A percentile compares a stretch with the other conserved stretches of the same genome.
Evolutionary conservation across 768 basidiomycete species (phyloP).

Genomic region (Phaffia australis): DNA sequence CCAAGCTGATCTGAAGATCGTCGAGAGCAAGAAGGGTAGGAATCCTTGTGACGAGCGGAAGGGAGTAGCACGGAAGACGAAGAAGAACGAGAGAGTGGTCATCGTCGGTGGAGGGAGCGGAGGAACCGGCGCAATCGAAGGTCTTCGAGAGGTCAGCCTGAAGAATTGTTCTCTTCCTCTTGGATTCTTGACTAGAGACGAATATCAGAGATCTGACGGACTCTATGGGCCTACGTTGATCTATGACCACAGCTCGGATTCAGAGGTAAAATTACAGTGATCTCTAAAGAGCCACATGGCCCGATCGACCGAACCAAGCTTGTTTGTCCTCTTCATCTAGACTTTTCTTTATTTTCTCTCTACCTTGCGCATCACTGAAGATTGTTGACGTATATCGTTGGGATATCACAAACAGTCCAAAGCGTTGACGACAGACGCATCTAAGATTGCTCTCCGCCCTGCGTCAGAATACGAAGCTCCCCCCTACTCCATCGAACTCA

Average conservation of each 20-base stretch:
- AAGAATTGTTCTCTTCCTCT: not conserved
- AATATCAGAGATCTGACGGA: not conserved
- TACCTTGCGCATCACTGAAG: too few species aligned
- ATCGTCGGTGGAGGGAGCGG: conserved; percentile 80
- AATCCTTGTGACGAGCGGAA: conserved; percentile 39
- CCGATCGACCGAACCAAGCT: conserved; percentile 87
- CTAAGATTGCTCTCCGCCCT: conserved; percentile 48
- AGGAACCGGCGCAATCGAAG: conserved; percentile 63
- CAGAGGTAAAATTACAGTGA: conserved; percentile 60
- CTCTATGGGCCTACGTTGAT: conserved; percentile 8
- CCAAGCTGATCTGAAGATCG: conserved; percentile 55
- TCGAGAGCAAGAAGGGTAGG: conserved; percentile 57
- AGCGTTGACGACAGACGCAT: conserved; percentile 55
- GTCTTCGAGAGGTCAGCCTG: conserved; percentile 58
- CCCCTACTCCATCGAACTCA: conserved; percentile 2
- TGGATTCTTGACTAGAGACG: not conserved
- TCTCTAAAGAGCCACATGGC: conserved; percentile 65
- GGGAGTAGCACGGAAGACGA: conserved; percentile 35
- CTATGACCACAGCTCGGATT: conserved; percentile 53
- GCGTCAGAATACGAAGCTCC: conserved; percentile 1
- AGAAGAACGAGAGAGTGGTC: conserved; percentile 56
- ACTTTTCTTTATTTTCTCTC: too few species aligned
- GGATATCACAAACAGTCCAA: not conserved
- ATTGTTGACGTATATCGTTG: not conserved
- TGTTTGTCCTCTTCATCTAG: conserved; percentile 39